These are phyloP conservation scores for Centaurea solstitialis DNA, from an alignment of 129 eudicot genomes.

Conservation along the genomic window DNA sequence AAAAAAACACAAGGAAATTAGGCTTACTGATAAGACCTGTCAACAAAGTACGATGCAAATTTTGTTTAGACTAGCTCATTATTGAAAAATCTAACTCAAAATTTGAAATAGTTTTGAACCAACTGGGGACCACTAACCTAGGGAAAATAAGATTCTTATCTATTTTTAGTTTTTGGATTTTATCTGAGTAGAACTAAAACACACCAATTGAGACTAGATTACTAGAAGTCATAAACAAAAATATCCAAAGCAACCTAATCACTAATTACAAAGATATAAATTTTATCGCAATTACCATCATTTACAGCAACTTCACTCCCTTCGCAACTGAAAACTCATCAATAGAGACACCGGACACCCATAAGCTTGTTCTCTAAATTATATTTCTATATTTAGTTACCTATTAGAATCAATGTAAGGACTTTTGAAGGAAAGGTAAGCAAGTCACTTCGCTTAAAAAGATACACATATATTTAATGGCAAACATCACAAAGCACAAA, in stretches of 20 bases:
- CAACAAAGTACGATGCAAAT: not conserved
- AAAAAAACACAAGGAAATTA: not conserved
- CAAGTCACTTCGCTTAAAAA: not conserved
- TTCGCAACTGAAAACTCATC: not conserved
- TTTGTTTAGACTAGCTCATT: not conserved
- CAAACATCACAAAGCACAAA: not conserved
- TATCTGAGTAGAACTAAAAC: not conserved
- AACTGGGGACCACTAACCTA: not conserved
- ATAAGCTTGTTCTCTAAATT: not conserved
- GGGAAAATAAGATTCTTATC: not conserved
- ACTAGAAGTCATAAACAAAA: no score
- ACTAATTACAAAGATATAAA: not conserved
- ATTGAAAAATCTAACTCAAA: no score
- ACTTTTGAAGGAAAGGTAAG: not conserved
- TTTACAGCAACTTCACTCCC: not conserved
- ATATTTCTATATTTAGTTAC: not conserved
- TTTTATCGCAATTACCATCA: not conserved
- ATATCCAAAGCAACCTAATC: no score
- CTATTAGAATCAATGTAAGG: not conserved
- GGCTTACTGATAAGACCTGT: not conserved
- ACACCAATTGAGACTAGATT: no score
- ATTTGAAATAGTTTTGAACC: not conserved
- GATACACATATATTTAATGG: conserved; percentile 5
- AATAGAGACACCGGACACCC: not conserved
- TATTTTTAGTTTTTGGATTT: not conserved